Percentiles rank a stretch among this genome's conserved stretches.
Evolutionary conservation across 371 early-diverging fungal genomes (phyloP).

Genomic region (Fennellomyces sp.): DNA sequence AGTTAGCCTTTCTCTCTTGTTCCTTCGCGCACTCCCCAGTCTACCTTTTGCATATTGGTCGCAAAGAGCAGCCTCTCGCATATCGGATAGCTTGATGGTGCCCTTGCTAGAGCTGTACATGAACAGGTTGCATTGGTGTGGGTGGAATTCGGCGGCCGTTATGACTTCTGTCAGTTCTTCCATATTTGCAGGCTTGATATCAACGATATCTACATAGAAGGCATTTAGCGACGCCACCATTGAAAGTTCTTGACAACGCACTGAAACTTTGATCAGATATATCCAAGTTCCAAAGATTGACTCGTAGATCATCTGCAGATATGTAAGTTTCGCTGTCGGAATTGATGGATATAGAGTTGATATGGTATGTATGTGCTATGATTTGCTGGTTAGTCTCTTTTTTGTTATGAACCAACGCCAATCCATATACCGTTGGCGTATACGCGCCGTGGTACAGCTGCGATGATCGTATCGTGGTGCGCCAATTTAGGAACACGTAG

Average conservation of each 20-base stretch:
- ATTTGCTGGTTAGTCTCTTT: too few relatives aligned
- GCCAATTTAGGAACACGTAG: constrained; percentile 77
- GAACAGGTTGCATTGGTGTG: constrained; percentile 84
- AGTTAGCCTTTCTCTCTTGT: background rate
- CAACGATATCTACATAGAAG: constrained; percentile 85
- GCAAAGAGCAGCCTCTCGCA: constrained; percentile 86
- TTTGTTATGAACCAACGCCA: too few relatives aligned
- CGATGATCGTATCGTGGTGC: constrained; percentile 83
- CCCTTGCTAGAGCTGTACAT: constrained; percentile 95
- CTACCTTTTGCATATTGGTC: constrained; percentile 78
- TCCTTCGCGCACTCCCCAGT: background rate
- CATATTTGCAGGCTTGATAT: constrained; percentile 95
- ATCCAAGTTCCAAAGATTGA: constrained; percentile 93
- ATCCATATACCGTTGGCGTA: constrained; percentile 68
- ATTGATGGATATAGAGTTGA: constrained; percentile 94
- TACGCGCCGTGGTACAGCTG: constrained; percentile 81
- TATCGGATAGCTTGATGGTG: constrained; percentile 86
- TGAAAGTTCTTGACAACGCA: too few relatives aligned
- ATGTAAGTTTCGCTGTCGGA: constrained; percentile 90
- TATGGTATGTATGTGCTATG: constrained; percentile 90
- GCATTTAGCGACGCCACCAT: constrained; percentile 1
- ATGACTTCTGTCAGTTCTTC: constrained; percentile 96
- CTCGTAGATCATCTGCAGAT: constrained; percentile 93
- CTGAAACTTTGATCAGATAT: constrained; percentile 87
- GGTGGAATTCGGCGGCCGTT: constrained; percentile 93